phyloP scores from a whole-genome alignment of 805 yeast genomes.

The Schwanniomyces vanrijiae region DNA sequence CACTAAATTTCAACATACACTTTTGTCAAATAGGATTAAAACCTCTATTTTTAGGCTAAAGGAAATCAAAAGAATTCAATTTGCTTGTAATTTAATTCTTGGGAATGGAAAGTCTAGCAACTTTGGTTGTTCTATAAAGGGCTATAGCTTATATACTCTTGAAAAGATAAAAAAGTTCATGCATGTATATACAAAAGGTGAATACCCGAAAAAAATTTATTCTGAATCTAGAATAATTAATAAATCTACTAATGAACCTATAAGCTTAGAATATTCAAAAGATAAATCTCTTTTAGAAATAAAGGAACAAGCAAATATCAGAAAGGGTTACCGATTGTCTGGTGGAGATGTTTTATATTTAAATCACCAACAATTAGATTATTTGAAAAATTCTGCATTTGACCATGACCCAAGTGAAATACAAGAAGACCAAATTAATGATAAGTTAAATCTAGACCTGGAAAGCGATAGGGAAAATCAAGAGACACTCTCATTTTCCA shows the following conservation, averaged over 20 bases:
- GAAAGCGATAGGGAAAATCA: conserved; percentile 15
- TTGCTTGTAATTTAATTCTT: conserved; percentile 59
- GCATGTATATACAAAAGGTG: conserved; percentile 55
- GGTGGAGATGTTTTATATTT: conserved; percentile 26
- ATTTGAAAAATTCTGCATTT: conserved; percentile 31
- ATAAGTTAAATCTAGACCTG: conserved; percentile 5
- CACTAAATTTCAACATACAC: conserved; percentile 27
- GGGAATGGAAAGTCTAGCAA: conserved; percentile 41
- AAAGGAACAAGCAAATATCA: conserved; percentile 35
- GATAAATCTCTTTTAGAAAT: conserved; percentile 28
- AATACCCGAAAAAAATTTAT: conserved; percentile 51
- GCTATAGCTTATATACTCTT: conserved; percentile 61
- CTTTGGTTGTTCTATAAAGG: conserved; percentile 66
- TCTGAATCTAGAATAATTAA: conserved; percentile 40
- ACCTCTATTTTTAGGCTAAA: conserved; percentile 53
- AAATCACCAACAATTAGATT: conserved; percentile 22
- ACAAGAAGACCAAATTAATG: conserved; percentile 5
- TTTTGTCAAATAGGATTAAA: conserved; percentile 43
- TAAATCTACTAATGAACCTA: conserved; percentile 44
- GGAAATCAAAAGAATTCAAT: conserved; percentile 63
- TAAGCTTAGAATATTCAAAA: conserved; percentile 47
- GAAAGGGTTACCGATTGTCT: conserved; percentile 25
- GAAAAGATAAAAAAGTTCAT: conserved; percentile 52
- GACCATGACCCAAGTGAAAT: conserved; percentile 25
- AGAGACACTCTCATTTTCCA: conserved; percentile 11